phyloP scores from a whole-genome alignment of 352 stramenopile genomes.

The Vaucheria bursata region DNA sequence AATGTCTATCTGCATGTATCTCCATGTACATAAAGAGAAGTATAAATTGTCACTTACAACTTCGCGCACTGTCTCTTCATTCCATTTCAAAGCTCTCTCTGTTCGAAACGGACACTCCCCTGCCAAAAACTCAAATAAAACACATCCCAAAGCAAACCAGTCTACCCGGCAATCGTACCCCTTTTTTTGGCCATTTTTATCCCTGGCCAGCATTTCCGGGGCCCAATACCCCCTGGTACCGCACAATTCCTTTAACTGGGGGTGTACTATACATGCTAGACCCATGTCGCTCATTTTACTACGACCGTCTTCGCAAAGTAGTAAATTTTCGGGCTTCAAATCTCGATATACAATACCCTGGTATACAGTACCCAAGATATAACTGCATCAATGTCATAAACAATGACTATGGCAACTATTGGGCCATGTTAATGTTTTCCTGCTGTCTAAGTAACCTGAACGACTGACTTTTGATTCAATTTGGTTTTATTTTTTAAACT shows the following conservation, averaged over 20 bases:
- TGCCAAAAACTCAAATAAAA: constrained; percentile 91
- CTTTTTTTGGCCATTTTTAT: constrained; percentile 75
- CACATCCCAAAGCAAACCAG: constrained; percentile 94
- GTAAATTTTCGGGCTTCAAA: constrained; percentile 77
- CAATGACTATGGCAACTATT: no score
- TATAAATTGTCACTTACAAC: no score
- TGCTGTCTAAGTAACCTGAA: no score
- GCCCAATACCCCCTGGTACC: constrained; percentile 69
- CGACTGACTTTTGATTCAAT: no score
- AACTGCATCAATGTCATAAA: no score
- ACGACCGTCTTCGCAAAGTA: constrained; percentile 84
- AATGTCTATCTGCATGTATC: no score
- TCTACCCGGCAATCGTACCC: constrained; percentile 87
- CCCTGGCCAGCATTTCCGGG: constrained; percentile 86
- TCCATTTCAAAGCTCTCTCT: constrained; percentile 57
- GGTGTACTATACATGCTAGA: constrained; percentile 83
- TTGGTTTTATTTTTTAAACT: no score
- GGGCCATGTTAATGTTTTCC: no score
- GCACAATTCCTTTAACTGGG: constrained; percentile 32
- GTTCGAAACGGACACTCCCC: constrained; percentile 92
- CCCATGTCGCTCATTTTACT: constrained; percentile 91
- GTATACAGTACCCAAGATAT: no score
- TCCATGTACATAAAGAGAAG: no score
- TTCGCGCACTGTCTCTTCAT: no score
- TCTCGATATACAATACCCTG: constrained; percentile 72